A percentile compares a stretch with the other conserved stretches of the same genome.
Conservation (phyloP, 805 yeast genomes). For the Cyberlindnera amylophila region DNA sequence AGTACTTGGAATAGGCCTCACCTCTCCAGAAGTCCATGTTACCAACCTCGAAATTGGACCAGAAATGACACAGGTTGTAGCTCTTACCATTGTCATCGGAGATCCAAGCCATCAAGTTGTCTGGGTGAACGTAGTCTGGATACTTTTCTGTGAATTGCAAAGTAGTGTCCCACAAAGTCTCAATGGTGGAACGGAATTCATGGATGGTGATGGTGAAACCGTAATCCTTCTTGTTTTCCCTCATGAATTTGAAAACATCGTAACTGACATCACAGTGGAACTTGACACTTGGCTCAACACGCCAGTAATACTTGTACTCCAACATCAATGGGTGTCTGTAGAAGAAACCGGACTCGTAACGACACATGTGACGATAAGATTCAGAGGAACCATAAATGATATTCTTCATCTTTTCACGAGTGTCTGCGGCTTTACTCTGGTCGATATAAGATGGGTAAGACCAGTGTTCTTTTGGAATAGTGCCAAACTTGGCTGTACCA, state of each 20-base stretch:
- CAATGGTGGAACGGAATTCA: conserved; percentile 69
- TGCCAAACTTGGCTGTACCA: conserved; percentile 75
- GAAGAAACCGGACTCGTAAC: conserved; percentile 88
- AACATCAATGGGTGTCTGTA: conserved; percentile 70
- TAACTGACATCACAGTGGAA: conserved; percentile 79
- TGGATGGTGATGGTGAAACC: conserved; percentile 77
- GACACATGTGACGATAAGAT: conserved; percentile 86
- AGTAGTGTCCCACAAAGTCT: conserved; percentile 74
- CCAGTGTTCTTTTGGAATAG: conserved; percentile 85
- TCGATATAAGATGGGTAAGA: conserved; percentile 83
- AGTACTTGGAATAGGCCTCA: conserved; percentile 65
- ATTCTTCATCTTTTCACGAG: conserved; percentile 48
- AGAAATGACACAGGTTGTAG: conserved; percentile 82
- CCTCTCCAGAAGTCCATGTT: conserved; percentile 71
- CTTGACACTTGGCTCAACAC: conserved; percentile 85
- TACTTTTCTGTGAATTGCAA: conserved; percentile 52
- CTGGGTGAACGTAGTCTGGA: conserved; percentile 55
- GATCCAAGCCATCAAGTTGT: conserved; percentile 67
- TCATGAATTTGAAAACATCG: conserved; percentile 80
- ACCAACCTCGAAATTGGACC: conserved; percentile 89
- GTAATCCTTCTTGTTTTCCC: conserved; percentile 68
- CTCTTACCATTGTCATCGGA: conserved; percentile 67
- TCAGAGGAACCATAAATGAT: conserved; percentile 64
- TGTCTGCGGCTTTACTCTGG: conserved; percentile 55
- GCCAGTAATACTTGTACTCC: conserved; percentile 90